Base-by-base conservation (phyloP, 148 eudicot genomes). In the Vaccinium vitisidaea region DNA sequence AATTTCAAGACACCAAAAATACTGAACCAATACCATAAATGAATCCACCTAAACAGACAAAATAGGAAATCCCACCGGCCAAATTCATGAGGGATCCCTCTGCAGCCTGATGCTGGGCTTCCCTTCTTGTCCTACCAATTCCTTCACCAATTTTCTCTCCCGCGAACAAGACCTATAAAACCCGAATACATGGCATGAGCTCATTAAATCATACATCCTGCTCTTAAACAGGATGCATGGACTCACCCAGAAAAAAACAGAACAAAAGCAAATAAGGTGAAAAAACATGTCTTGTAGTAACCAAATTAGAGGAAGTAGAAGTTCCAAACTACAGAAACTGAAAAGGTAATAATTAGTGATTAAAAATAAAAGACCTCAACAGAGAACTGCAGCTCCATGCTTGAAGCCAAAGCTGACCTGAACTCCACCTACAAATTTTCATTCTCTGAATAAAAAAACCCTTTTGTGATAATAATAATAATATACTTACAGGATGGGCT, bases 81-180 rank as follows among this genome's bases (percentile, higher is more conserved):
- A 95, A 84, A 90, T 87, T 92, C 92, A 92, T 90, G 87, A 92
- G 90, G 86, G 95, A 90, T 76, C 84, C 84, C 88, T 92, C 92
- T 21, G 93, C 90, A 84, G 93, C 93, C 74, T 84, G 83, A 80
- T 63, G 86, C 75, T 87, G 93, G 55, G 95, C 93, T 81, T 92
- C 93, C 84, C 90, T 91, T 87, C 92, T 90, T 54, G 95, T 92
- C 82, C 83, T 86, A 61, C 92, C 95, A 86, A 70, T 86, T 84
- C 91, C 95, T 88, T 89, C 91, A 79, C 92, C 93, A 77, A 92
- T 61, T 91, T 84, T 92, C 82, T 90, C 92, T 71, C 93, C 95
- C 5, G 91, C 89, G 89, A 94, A 95, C 88, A 80, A 89, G 32
- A 89, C 95, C 98, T 95, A 82, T 76, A 90, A 30, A 71, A 82